Conservation (phyloP, 2,329 filamentous ascomycete species). For the Dryadomyces quercus-mongolicae region DNA sequence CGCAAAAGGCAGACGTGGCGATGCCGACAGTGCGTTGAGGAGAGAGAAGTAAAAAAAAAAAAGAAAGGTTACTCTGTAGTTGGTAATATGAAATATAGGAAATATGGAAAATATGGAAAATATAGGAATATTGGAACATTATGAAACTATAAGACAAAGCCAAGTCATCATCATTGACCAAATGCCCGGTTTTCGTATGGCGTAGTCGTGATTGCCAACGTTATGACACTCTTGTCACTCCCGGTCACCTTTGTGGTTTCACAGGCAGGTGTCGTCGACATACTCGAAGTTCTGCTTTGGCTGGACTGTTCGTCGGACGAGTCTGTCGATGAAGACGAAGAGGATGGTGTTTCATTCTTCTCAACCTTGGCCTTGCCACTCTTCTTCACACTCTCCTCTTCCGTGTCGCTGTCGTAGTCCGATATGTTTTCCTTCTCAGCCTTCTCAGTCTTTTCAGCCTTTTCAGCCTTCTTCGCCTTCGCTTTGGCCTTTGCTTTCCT, state of each 20-base stretch:
- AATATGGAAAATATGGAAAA: background rate
- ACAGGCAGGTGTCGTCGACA: too few relatives aligned
- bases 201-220: background rate
- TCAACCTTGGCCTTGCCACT: background rate
- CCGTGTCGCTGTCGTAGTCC: background rate
- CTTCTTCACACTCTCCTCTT: too few relatives aligned
- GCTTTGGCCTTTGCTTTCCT: slow-evolving; percentile 5
- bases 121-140: background rate
- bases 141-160: too few relatives aligned
- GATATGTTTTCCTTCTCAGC: background rate
- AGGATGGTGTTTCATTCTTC: background rate
- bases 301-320: background rate
- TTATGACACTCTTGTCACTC: background rate
- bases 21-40: slow-evolving; percentile 51
- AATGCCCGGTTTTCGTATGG: too few relatives aligned
- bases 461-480: background rate
- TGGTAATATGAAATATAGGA: background rate
- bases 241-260: too few relatives aligned
- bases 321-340: background rate
- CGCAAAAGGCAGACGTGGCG: slow-evolving; percentile 71
- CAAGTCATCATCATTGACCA: too few relatives aligned
- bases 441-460: too few relatives aligned
- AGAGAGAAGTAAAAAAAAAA: background rate
- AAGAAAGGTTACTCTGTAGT: background rate
- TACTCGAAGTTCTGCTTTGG: background rate